Evolutionary conservation across 2,329 filamentous ascomycete genomes (phyloP).

Genomic region (Penicillium sp.): DNA sequence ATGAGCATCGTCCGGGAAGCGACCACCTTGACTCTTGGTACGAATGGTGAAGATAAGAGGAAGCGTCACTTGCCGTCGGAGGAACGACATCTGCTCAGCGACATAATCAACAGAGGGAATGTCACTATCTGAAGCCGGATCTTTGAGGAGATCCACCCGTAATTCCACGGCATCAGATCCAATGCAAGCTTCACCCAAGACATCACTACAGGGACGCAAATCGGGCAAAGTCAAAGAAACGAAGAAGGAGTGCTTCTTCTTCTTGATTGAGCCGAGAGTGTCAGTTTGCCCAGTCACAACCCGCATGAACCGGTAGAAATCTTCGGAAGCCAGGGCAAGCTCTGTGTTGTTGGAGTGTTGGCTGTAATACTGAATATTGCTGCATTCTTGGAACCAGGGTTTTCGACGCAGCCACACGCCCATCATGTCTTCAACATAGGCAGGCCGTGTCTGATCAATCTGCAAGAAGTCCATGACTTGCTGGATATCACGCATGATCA

Average conservation of each 20-base stretch:
- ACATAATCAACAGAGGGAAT: constrained; percentile 68
- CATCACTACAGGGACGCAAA: constrained; percentile 56
- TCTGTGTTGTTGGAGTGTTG: constrained; percentile 54
- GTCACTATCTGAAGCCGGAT: constrained; percentile 55
- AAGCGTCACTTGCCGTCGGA: constrained; percentile 65
- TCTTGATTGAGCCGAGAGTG: constrained; percentile 54
- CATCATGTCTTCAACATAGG: constrained; percentile 88
- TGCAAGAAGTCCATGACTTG: constrained; percentile 84
- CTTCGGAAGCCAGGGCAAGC: constrained; percentile 52
- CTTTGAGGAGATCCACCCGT: constrained; percentile 80
- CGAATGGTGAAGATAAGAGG: constrained; percentile 91
- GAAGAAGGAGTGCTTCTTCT: constrained; percentile 75
- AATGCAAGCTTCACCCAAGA: constrained; percentile 67
- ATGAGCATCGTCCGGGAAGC: constrained; percentile 70
- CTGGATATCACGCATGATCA: constrained; percentile 81
- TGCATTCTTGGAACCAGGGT: constrained; percentile 86
- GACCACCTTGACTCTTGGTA: constrained; percentile 77
- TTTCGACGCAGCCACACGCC: constrained; percentile 84
- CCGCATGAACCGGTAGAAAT: constrained; percentile 68
- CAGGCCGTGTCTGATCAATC: constrained; percentile 82
- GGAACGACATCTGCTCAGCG: constrained; percentile 69
- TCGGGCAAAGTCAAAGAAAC: constrained; percentile 82
- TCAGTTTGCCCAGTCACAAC: constrained; percentile 59
- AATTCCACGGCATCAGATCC: constrained; percentile 91
- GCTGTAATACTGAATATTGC: constrained; percentile 89